Evolutionary conservation across 73 alveolate genomes (phyloP), one percentile per base, ranked within the genome.

Genomic region (Tetrahymena borealis): DNA sequence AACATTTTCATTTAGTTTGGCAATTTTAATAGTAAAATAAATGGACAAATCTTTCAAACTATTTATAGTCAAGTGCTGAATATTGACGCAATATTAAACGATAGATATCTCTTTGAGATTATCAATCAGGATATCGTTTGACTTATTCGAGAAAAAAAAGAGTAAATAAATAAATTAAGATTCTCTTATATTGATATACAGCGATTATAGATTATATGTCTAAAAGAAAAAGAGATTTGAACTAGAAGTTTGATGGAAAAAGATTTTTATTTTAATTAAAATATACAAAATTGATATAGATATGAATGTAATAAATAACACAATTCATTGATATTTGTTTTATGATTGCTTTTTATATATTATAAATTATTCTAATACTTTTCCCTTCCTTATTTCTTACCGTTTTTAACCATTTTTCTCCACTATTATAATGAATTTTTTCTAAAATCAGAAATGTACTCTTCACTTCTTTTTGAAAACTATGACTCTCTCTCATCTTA

Each of bases 401-500:
- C n/a, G n/a, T n/a, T n/a, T n/a, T n/a, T n/a, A n/a, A n/a, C n/a
- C n/a, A n/a, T n/a, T n/a, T n/a, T n/a, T n/a, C n/a, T n/a, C n/a
- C n/a, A n/a, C n/a, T n/a, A n/a, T n/a, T n/a, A n/a, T n/a, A n/a
- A n/a, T n/a, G n/a, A n/a, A n/a, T n/a, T n/a, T n/a, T n/a, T n/a
- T n/a, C n/a, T n/a, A n/a, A n/a, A n/a, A n/a, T n/a, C n/a, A n/a
- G n/a, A n/a, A n/a, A n/a, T n/a, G n/a, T n/a, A n/a, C n/a, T n/a
- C n/a, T n/a, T n/a, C n/a, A n/a, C n/a, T n/a, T n/a, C n/a, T n/a
- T n/a, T n/a, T n/a, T n/a, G n/a, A n/a, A n/a, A n/a, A n/a, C n/a
- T n/a, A n/a, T n/a, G n/a, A n/a, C n/a, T n/a, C n/a, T 60, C 5
- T 60, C 28, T 92, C 95, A 92, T 78, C 95, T 92, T 33, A 92